phyloP scores from a whole-genome alignment of 1,284 basidiomycete species.

The Pyrrhoderma noxium region DNA sequence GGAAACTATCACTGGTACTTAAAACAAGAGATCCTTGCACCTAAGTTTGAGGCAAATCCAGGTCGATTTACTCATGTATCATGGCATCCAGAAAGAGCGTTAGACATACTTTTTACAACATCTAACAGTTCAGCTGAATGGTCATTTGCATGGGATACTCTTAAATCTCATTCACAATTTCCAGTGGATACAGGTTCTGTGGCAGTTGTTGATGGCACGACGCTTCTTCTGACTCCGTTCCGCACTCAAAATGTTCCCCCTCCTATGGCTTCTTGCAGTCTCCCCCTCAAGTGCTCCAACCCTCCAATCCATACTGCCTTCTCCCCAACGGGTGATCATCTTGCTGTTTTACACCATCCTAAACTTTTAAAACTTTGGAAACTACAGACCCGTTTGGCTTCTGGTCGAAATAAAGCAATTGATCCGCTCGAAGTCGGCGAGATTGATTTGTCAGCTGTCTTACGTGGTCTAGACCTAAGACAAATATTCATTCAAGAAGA shows the following conservation, averaged over 20 bases:
- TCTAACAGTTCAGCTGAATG: slow-evolving; percentile 57
- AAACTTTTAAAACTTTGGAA: slow-evolving; percentile 64
- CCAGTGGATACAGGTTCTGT: slow-evolving; percentile 81
- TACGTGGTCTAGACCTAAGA: slow-evolving; percentile 13
- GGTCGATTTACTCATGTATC: slow-evolving; percentile 57
- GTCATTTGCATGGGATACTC: slow-evolving; percentile 74
- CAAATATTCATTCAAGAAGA: slow-evolving; percentile 5
- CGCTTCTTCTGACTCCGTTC: slow-evolving; percentile 87
- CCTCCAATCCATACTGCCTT: slow-evolving; percentile 66
- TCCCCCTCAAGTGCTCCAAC: slow-evolving; percentile 30
- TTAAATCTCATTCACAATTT: slow-evolving; percentile 49
- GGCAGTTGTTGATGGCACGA: slow-evolving; percentile 85
- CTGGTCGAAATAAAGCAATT: slow-evolving; percentile 58
- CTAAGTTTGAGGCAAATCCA: slow-evolving; percentile 26
- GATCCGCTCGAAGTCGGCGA: slow-evolving; percentile 50
- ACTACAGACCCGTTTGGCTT: slow-evolving; percentile 53
- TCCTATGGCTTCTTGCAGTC: slow-evolving; percentile 80
- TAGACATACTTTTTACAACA: slow-evolving; percentile 66
- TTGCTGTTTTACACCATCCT: slow-evolving; percentile 65
- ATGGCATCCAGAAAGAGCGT: slow-evolving; percentile 86
- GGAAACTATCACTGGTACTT: slow-evolving; percentile 98
- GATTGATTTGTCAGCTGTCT: slow-evolving; percentile 25
- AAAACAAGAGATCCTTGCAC: slow-evolving; percentile 75
- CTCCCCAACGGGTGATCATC: slow-evolving; percentile 46
- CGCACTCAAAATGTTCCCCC: slow-evolving; percentile 91